These are phyloP conservation scores for Penicillium canescens DNA, from an alignment of 495 filamentous ascomycete species.

Conservation along the genomic window DNA sequence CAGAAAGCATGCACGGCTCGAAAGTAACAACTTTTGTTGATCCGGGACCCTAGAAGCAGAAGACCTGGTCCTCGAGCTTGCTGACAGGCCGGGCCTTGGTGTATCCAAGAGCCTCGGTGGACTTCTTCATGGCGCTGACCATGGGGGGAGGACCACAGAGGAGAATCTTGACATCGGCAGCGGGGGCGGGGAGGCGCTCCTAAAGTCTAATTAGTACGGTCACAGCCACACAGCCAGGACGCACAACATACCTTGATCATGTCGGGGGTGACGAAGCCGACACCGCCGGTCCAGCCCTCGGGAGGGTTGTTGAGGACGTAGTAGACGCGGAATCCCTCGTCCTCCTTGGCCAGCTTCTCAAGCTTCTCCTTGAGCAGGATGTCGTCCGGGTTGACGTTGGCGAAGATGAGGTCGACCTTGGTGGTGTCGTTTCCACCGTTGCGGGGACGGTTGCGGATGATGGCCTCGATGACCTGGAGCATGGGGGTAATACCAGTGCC, in stretches of 20 bases:
- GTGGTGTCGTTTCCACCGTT: slow-evolving; percentile 76
- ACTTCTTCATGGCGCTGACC: slow-evolving; percentile 97
- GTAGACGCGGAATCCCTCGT: slow-evolving; percentile 78
- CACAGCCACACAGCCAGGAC: neutral
- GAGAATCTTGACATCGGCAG: slow-evolving; percentile 88
- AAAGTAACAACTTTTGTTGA: neutral
- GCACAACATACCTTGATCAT: slow-evolving; percentile 79
- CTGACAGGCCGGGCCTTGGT: slow-evolving; percentile 89
- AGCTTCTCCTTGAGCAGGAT: slow-evolving; percentile 91
- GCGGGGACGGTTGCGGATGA: slow-evolving; percentile 73
- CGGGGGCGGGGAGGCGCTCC: slow-evolving; percentile 82
- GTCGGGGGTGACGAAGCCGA: slow-evolving; percentile 90
- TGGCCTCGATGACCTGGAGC: slow-evolving; percentile 91
- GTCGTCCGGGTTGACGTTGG: slow-evolving; percentile 91
- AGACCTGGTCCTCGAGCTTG: slow-evolving; percentile 97
- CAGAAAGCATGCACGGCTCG: neutral
- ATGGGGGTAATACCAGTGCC: slow-evolving; percentile 98
- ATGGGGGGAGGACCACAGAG: slow-evolving; percentile 96
- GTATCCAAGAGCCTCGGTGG: slow-evolving; percentile 83
- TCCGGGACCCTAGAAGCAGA: slow-evolving; percentile 74
- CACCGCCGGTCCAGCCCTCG: slow-evolving; percentile 82
- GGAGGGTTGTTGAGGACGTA: slow-evolving; percentile 98
- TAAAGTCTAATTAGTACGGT: slow-evolving; percentile 28
- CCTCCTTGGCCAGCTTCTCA: slow-evolving; percentile 72
- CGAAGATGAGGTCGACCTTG: slow-evolving; percentile 90